Evolutionary conservation across 371 early-diverging fungal genomes (phyloP).

Genomic region (Dichotomocladium elegans): DNA sequence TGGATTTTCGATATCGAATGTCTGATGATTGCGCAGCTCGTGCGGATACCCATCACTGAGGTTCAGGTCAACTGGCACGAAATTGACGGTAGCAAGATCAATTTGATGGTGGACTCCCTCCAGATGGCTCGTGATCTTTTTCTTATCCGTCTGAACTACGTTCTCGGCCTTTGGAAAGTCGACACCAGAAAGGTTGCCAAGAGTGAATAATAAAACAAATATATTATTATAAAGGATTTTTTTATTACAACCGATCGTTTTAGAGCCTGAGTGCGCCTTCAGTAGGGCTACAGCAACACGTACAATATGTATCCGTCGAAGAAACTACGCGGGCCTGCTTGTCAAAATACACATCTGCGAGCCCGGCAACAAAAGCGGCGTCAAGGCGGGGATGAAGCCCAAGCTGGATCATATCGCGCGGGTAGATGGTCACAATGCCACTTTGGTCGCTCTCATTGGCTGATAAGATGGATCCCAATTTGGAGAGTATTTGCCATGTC

Average conservation of each 20-base stretch:
- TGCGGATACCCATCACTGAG: conserved; percentile 77
- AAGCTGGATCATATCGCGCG: conserved; percentile 40
- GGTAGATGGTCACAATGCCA: conserved; percentile 16
- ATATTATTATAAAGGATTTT: background rate
- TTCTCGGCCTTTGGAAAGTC: conserved; percentile 78
- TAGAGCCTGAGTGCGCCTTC: conserved; percentile 9
- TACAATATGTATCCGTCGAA: conserved; percentile 6
- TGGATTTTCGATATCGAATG: conserved; percentile 98
- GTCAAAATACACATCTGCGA: conserved; percentile 41
- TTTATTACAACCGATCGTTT: background rate
- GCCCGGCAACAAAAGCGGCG: conserved; percentile 31
- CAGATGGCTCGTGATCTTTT: conserved; percentile 89
- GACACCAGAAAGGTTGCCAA: conserved; percentile 15
- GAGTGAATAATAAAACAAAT: conserved; percentile 3
- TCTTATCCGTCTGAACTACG: conserved; percentile 80
- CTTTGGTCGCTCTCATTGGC: conserved; percentile 17
- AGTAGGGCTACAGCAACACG: conserved; percentile 2
- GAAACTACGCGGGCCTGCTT: conserved; percentile 23
- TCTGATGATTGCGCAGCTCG: conserved; percentile 71
- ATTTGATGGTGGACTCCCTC: conserved; percentile 80
- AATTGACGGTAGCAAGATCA: conserved; percentile 91
- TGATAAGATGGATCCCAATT: conserved; percentile 24
- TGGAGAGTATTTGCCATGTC: conserved; percentile 23
- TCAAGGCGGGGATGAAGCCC: conserved; percentile 45
- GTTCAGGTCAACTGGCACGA: conserved; percentile 96